Base-by-base conservation (phyloP, 176 grass and related monocot genomes). In the Rhipidocladum racemiflorum region DNA sequence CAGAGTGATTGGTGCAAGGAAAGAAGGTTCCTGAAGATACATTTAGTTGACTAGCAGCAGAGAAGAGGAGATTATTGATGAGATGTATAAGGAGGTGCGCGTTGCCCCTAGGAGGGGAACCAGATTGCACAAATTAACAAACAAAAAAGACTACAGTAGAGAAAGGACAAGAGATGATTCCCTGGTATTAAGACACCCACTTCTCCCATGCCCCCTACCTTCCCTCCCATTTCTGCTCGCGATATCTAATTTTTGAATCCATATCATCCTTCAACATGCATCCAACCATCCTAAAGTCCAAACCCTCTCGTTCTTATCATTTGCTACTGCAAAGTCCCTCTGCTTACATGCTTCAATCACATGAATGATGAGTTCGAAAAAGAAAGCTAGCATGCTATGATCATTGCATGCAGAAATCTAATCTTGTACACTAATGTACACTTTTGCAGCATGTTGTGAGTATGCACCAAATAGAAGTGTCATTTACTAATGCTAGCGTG, bases 121-220 rank as follows among this genome's bases (percentile, higher is more conserved):
- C 70, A 29, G 84, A 74, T 65, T 62, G 72, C 70, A 53, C 63
- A 88, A 75, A 76, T 56, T 66, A 89, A 72, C 75, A 87, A 87
- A 84, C 84, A 84, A 40, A 80, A 84, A 83, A 40, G 76, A 70
- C 55, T 87, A 79, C 77, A 91, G 64, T 74, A 62, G 75, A 85
- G 46, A 91, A 81, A 91, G 84, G 81, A 85, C 83, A 87, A 82
- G 82, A 39, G 53, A 64, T 73, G 83, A 82, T 92, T 81, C 72
- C 63, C 77, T 87, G 74, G 70, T 85, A 85, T 77, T 74, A 90
- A 88, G 85, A 85, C 85, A 85, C 83, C 49, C 66, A 78, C 72
- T 65, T 87, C 74, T 84, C 70, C 76, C 72, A 38, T 85, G 40
- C 85, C 60, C 76, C 85, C 83, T 78, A 62, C 69, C 71, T 75